A percentile compares a stretch with the other conserved stretches of the same genome.
Conservation (phyloP, 129 eudicot species). For the Centella asiatica region DNA sequence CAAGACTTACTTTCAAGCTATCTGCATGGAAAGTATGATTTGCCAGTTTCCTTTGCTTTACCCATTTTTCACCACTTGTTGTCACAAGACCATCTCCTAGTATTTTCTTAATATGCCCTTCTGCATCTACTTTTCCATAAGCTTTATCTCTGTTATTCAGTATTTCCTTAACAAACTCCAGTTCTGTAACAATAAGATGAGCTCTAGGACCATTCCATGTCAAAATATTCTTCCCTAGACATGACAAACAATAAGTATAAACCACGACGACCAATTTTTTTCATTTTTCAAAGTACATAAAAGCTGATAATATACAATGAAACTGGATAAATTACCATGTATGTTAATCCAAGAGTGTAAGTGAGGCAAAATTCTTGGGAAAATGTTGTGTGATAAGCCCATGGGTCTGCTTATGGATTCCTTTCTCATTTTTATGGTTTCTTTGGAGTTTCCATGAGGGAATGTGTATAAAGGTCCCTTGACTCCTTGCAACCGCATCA, state of each 20-base stretch:
- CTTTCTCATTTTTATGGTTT: constrained; percentile 37
- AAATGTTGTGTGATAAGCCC: constrained; percentile 45
- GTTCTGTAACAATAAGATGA: constrained; percentile 50
- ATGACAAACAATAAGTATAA: too few species aligned
- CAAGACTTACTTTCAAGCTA: constrained; percentile 58
- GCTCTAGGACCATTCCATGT: constrained; percentile 67
- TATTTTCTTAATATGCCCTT: constrained; percentile 57
- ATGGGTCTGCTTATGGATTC: constrained; percentile 42
- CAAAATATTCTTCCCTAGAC: constrained; percentile 37
- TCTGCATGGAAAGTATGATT: constrained; percentile 65
- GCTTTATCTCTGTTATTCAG: constrained; percentile 50
- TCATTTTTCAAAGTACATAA: too few species aligned
- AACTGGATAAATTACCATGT: constrained; percentile 50
- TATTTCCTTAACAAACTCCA: constrained; percentile 60
- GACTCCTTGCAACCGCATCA: constrained; percentile 46
- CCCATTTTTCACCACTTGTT: constrained; percentile 76
- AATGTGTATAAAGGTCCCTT: constrained; percentile 41
- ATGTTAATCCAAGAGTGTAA: constrained; percentile 46
- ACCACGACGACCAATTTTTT: too few species aligned
- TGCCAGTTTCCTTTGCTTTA: constrained; percentile 55
- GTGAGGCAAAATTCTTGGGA: constrained; percentile 65
- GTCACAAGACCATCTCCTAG: constrained; percentile 55
- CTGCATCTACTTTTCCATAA: constrained; percentile 56
- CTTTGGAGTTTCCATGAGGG: constrained; percentile 53
- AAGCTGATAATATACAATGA: too few species aligned